Base-by-base conservation (phyloP, 1,284 basidiomycete species). In the Puccinia sorghi region DNA sequence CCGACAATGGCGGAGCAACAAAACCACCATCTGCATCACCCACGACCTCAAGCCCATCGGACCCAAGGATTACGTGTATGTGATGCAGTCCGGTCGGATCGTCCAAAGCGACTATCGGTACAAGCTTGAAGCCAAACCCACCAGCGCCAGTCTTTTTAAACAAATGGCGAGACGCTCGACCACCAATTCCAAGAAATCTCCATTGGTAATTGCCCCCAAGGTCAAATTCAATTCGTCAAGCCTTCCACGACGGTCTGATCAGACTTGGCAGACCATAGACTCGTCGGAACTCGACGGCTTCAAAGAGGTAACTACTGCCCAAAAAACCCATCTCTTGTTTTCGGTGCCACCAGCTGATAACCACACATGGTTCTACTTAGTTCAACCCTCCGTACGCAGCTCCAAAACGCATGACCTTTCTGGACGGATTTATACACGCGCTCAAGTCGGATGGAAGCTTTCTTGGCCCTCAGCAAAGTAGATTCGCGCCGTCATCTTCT, bases 21-120 rank as follows among this genome's bases (percentile, higher is more conserved):
- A 89, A 83, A 97, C 95, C 0, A 99, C 96, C 0, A 91, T 99
- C 83, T 91, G 98, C 80, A 97, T 98, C 85, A 97, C 95, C 0
- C 96, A 98, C 84, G 95, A 98, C 83, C 89, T 98, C 13, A 90
- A 91, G 0, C 92, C 94, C 82, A 92, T 99, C 81, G 86, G 86
- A 4, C 75, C 86, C 0, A 85, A 87, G 20, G 95, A 98, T 84
- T 98, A 96, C 82, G 91, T 96, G 17, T 97, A 98, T 84, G 91
- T 98, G 4, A 90, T 99, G 87, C 90, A 90, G 81, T 86, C 90
- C 32, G 96, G 95, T 0, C 81, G 85, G 0, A 89, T 98, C n/a
- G 90, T 90, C 52, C 92, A 98, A 84, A 91, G 94, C 82, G 96
- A 96, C 0, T 98, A 90, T 86, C 89, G 93, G 7, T 84, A 85